These are phyloP conservation scores for Aspergillus ustus DNA, from an alignment of 2,329 filamentous ascomycete species.

Conservation along the genomic window DNA sequence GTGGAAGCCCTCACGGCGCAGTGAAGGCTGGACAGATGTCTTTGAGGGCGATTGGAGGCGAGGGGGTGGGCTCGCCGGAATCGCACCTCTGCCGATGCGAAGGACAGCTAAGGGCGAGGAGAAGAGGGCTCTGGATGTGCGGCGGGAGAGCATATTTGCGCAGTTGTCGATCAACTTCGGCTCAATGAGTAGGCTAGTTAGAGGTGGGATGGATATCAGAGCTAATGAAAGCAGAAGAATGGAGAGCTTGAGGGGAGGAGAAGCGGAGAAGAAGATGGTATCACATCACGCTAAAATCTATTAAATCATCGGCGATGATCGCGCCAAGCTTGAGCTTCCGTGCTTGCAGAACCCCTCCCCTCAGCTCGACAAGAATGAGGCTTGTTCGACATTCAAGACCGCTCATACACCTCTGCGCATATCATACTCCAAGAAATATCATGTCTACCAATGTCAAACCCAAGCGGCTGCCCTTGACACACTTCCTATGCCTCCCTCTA, in stretches of 20 bases:
- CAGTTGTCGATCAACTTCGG: not conserved
- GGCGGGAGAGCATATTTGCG: slow-evolving; percentile 41
- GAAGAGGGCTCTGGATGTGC: slow-evolving; percentile 49
- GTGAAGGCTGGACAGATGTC: slow-evolving; percentile 1
- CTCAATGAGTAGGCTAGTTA: not conserved
- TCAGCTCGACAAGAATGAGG: slow-evolving; percentile 10
- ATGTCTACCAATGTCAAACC: slow-evolving; percentile 13
- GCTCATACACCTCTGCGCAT: slow-evolving; percentile 1
- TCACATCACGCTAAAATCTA: slow-evolving; percentile 3
- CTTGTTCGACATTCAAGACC: slow-evolving; percentile 5
- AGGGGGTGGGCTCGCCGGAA: slow-evolving; percentile 19
- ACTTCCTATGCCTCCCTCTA: slow-evolving; percentile 62
- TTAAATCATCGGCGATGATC: slow-evolving; percentile 14
- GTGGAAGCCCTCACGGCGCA: slow-evolving; percentile 38
- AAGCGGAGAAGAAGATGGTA: slow-evolving; percentile 11
- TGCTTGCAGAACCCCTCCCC: not conserved
- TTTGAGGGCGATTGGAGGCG: slow-evolving; percentile 23
- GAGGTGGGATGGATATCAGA: not conserved
- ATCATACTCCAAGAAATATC: slow-evolving; percentile 5
- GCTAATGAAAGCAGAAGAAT: not conserved
- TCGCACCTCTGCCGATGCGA: slow-evolving; percentile 25
- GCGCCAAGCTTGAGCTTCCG: slow-evolving; percentile 12
- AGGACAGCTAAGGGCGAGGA: slow-evolving; percentile 23
- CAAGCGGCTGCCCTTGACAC: slow-evolving; percentile 45
- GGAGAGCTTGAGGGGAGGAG: slow-evolving; percentile 9